Base-by-base conservation (phyloP, 257 asterid genomes). In the Rehmannia glutinosa region DNA sequence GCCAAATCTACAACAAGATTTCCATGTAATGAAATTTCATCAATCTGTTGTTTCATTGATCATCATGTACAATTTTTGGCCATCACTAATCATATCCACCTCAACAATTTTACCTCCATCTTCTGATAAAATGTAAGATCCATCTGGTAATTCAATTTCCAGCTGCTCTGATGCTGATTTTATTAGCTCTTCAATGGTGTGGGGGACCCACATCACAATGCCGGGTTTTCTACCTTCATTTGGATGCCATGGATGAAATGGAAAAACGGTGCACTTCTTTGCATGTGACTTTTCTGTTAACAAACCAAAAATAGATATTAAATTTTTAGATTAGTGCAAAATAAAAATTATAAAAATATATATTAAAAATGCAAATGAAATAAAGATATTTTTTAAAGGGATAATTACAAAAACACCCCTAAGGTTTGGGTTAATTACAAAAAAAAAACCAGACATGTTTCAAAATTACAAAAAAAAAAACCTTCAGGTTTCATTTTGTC, bases 91-190 rank as follows among this genome's bases (percentile, higher is more conserved):
- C 88, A 89, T 80, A 74, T 85, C 85, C 15, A 69, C 81, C 46
- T 89, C 95, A 15, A 81, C 13, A 70, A 92, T 81, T 79, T 69
- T 83, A n/a, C 96, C 98, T 27, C 84, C 98, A 67, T 92, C 98
- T 79, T 92, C 97, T 11, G 98, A 73, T 63, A 89, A 71, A 68
- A 92, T 58, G 78, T 77, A 82, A 6, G 73, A 73, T 33, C 77
- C 77, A 4, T 75, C 78, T 17, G 76, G 23, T 58, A 81, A 7
- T n/a, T n/a, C n/a, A n/a, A n/a, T n/a, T 13, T 80, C 69, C 20
- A 92, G 81, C 53, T 83, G 78, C 38, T 73, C 61, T 3, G 86
- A 66, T 32, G 91, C 97, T 24, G 66, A 69, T 76, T 64, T 46
- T 32, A 82, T 81, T 27, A 92, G 91, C 76, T 84, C 96, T 72